Conservation (phyloP, 176 grass and related monocot species). For the Luzula sylvatica region DNA sequence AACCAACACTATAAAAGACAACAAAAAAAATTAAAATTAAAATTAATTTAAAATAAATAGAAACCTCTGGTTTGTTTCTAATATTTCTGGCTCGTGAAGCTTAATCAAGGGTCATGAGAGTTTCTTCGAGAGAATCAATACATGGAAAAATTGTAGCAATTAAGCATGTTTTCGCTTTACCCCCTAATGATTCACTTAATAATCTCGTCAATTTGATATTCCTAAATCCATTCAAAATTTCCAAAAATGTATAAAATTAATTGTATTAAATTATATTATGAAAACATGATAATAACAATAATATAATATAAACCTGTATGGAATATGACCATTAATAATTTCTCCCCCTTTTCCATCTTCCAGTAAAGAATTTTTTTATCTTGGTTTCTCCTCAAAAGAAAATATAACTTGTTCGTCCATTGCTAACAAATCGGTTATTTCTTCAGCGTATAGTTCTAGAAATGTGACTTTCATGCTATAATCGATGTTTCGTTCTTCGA, state of each 20-base stretch:
- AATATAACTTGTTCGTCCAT: conserved; percentile 47
- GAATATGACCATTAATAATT: conserved; percentile 66
- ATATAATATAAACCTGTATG: conserved; percentile 69
- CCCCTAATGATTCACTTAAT: conserved; percentile 88
- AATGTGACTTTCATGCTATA: conserved; percentile 81
- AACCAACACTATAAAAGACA: conserved; percentile 5
- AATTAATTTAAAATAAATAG: conserved; percentile 19
- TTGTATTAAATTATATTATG: too few species aligned
- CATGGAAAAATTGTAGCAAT: conserved; percentile 87
- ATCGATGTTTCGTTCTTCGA: conserved; percentile 53
- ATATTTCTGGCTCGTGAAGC: conserved; percentile 81
- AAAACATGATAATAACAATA: conserved; percentile 11
- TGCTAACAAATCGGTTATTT: conserved; percentile 69
- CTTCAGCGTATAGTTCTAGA: conserved; percentile 84
- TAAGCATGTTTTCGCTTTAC: conserved; percentile 91
- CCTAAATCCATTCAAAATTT: conserved; percentile 30
- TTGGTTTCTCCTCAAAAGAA: conserved; percentile 46
- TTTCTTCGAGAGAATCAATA: conserved; percentile 62
- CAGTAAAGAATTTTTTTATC: conserved; percentile 53
- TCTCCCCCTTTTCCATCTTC: conserved; percentile 77
- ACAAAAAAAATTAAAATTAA: background rate
- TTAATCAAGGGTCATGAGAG: conserved; percentile 82
- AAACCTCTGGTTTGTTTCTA: conserved; percentile 78
- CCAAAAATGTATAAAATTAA: background rate
- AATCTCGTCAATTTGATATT: conserved; percentile 85